These are phyloP conservation scores for Sugiyamaella sp. DNA, from an alignment of 1,139 yeast genomes.

Conservation along the genomic window DNA sequence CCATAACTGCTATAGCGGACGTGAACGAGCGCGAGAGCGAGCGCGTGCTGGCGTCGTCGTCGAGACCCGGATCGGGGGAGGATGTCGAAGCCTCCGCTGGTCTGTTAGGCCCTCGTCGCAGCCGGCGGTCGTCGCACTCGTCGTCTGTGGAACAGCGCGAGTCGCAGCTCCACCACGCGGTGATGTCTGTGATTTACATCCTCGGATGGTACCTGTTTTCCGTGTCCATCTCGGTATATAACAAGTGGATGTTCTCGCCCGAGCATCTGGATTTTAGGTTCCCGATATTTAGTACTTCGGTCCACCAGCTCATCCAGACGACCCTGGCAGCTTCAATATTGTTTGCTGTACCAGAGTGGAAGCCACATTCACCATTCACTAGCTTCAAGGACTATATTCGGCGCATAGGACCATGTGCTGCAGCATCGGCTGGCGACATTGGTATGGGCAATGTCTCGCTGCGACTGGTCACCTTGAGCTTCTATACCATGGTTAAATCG, in stretches of 20 bases:
- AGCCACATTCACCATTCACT: constrained; percentile 10
- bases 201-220: constrained; percentile 53
- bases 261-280: constrained; percentile 71
- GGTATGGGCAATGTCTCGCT: constrained; percentile 89
- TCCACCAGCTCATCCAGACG: constrained; percentile 75
- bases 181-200: constrained; percentile 24
- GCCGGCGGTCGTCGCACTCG: background rate
- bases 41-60: background rate
- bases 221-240: constrained; percentile 79
- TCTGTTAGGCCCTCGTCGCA: background rate
- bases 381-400: constrained; percentile 36
- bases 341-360: constrained; percentile 14
- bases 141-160: constrained; percentile 3
- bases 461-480: constrained; percentile 72
- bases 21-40: background rate
- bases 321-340: constrained; percentile 30
- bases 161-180: constrained; percentile 17
- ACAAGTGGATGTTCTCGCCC: constrained; percentile 94
- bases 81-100: constrained; percentile 7
- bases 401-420: constrained; percentile 78
- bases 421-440: constrained; percentile 90
- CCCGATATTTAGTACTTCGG: constrained; percentile 81
- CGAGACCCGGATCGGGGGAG: background rate
- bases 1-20: background rate
- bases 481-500: constrained; percentile 93